phyloP scores from a whole-genome alignment of 2,329 filamentous ascomycete species.

The Colletotrichum orbiculare region DNA sequence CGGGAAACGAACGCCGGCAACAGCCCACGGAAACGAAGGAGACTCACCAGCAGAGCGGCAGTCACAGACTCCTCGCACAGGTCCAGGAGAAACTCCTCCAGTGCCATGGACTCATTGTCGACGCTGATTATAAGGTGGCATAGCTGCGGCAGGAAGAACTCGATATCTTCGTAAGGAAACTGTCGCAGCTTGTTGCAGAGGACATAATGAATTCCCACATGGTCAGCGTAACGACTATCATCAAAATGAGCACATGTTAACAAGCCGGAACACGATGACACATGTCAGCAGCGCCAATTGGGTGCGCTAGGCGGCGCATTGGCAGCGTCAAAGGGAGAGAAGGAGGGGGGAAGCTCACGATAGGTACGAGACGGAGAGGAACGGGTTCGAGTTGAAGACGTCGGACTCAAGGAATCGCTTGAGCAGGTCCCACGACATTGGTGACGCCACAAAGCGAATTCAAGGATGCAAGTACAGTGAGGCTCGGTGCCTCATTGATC shows the following conservation, averaged over 20 bases:
- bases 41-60: constrained; percentile 79
- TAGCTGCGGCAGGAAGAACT: constrained; percentile 90
- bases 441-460: constrained; percentile 46
- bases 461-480: constrained; percentile 42
- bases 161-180: constrained; percentile 91
- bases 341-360: constrained; percentile 69
- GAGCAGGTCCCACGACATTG: constrained; percentile 87
- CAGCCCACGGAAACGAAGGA: constrained; percentile 2
- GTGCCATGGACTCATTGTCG: constrained; percentile 90
- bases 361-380: constrained; percentile 88
- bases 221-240: constrained; percentile 83
- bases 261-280: background rate
- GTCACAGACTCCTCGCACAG: constrained; percentile 90
- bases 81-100: constrained; percentile 89
- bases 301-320: too few species aligned
- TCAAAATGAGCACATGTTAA: too few species aligned
- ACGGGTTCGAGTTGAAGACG: constrained; percentile 92
- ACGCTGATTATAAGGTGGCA: constrained; percentile 90
- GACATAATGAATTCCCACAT: constrained; percentile 90
- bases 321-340: constrained; percentile 10
- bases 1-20: background rate
- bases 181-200: constrained; percentile 89
- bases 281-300: background rate
- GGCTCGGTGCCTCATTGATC: constrained; percentile 52
- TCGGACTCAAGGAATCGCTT: constrained; percentile 93